phyloP scores from a whole-genome alignment of 192 early-diverging fungal genomes.

The Podila clonocystis region DNA sequence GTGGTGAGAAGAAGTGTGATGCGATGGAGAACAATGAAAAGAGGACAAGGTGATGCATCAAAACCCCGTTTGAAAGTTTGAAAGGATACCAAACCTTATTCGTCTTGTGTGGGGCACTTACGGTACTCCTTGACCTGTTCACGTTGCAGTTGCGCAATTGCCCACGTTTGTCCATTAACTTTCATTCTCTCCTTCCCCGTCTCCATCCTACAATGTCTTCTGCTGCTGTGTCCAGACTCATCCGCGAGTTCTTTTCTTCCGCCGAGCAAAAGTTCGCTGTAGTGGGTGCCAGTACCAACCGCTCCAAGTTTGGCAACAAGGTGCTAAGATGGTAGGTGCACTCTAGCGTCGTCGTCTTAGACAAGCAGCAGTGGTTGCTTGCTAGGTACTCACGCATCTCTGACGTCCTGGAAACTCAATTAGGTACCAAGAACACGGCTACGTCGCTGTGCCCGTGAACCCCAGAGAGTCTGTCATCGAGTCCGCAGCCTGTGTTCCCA shows the following conservation, averaged over 20 bases:
- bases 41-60: neutral
- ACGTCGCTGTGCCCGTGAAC: conserved; percentile 36
- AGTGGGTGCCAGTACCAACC: conserved; percentile 80
- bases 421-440: conserved; percentile 45
- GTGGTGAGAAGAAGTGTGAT: neutral
- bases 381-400: neutral
- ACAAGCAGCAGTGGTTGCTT: neutral
- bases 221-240: conserved; percentile 20
- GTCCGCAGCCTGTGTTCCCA: conserved; percentile 33
- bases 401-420: neutral
- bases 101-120: no score
- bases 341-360: neutral
- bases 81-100: no score
- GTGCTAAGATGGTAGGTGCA: conserved; percentile 77
- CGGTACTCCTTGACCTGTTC: no score
- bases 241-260: conserved; percentile 62
- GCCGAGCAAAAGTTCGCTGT: conserved; percentile 68
- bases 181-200: neutral
- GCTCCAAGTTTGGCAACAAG: conserved; percentile 85
- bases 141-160: no score
- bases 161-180: no score
- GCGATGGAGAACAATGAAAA: neutral
- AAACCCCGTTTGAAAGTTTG: no score
- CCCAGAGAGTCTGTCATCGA: conserved; percentile 53
- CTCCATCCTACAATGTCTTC: neutral